Base-by-base conservation (phyloP, 169 alveolate genomes). In the Cryptosporidium bovis region DNA sequence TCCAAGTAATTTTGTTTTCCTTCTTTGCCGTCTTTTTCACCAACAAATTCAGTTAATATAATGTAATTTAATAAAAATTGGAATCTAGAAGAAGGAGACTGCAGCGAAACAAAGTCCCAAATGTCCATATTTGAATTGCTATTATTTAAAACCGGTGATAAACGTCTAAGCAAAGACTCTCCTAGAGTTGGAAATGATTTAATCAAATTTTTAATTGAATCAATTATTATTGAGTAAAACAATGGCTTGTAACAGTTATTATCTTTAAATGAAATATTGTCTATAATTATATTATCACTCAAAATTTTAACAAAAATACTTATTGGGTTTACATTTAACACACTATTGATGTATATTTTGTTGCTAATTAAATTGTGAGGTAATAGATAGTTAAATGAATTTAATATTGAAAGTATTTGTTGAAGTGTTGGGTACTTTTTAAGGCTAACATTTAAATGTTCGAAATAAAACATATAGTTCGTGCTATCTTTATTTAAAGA, bases 21-120 rank as follows among this genome's bases (percentile, higher is more conserved):
- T 31, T 64, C 36, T 4, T 44, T 16, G 48, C 48, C 48, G 48
- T 40, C 48, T 8, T 40, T 40, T 50, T 29, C 15, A 48, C 48
- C 51, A 7, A 12, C 48, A 1, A 27, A 5, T 18, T 69, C 83
- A 33, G 56, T 12, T 13, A 56, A 36, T 10, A 62, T 56, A 29
- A 77, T 51, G 20, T 40, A 60, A 16, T 20, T 62, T 0, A 60
- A 10, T 3, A 62, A 31, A 24, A 77, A 56, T 18, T 77, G 87
- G 36, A 77, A 44, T 44, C 87, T 33, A 24, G 87, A 51, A 18
- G 87, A 34, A 27, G 87, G 87, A 2, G 87, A 77, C n/a, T 77
- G 87, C 15, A 77, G 46, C 16, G 71, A 34, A 60, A 62, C 66
- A 29, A 40, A 60, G 69, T 34, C 27, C 87, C 87, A 77, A 20